phyloP scores from a whole-genome alignment of 83 land plant genomes.

The Isoetes engelmannii region DNA sequence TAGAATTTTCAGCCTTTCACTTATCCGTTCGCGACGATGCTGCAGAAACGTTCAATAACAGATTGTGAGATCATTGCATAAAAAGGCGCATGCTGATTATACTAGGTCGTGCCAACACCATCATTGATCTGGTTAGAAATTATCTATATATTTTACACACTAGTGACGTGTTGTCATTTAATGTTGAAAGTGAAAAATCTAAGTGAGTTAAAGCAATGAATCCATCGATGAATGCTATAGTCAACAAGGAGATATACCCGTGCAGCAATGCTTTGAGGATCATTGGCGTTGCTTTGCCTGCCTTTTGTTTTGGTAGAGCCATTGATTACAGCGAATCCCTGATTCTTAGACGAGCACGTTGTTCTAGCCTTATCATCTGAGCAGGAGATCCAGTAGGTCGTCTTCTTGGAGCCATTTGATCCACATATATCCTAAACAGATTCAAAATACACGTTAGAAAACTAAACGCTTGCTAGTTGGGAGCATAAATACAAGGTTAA shows the following conservation, averaged over 20 bases:
- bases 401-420: not conserved
- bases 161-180: not conserved
- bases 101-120: not conserved
- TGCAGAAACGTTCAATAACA: not conserved
- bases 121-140: not conserved
- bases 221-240: not conserved
- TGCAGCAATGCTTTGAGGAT: slow-evolving; percentile 3
- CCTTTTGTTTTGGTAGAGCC: not conserved
- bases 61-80: too few relatives aligned
- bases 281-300: not conserved
- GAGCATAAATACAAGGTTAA: not conserved
- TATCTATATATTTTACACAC: not conserved
- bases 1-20: not conserved
- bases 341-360: not conserved
- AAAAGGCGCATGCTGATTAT: too few relatives aligned
- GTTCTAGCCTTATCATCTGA: not conserved
- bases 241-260: not conserved
- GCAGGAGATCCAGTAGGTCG: not conserved
- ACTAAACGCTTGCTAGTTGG: not conserved
- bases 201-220: not conserved
- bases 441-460: not conserved
- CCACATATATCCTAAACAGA: not conserved
- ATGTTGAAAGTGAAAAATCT: not conserved
- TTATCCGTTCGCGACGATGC: slow-evolving; percentile 1
- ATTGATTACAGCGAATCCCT: not conserved